phyloP scores from a whole-genome alignment of 1,139 yeast species.

The Candida tetrigidarum region DNA sequence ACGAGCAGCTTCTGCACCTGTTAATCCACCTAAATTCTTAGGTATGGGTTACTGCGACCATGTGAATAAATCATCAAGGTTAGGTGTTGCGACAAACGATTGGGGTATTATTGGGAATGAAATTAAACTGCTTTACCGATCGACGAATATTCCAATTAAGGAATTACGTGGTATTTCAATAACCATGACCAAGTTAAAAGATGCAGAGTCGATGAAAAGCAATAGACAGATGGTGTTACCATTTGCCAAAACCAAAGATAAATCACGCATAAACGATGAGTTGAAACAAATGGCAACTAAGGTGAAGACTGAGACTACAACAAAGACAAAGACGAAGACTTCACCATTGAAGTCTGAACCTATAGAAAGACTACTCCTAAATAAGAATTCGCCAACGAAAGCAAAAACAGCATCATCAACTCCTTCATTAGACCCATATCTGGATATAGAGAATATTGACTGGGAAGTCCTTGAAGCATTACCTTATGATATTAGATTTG shows the following conservation, averaged over 20 bases:
- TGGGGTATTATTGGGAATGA: slow-evolving; percentile 65
- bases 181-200: slow-evolving; percentile 59
- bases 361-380: slow-evolving; percentile 8
- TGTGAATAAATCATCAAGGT: slow-evolving; percentile 56
- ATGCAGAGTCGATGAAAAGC: slow-evolving; percentile 31
- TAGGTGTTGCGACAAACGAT: slow-evolving; percentile 71
- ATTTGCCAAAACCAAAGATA: slow-evolving; percentile 23
- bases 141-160: slow-evolving; percentile 59
- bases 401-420: not conserved
- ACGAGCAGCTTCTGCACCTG: slow-evolving; percentile 67
- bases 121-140: slow-evolving; percentile 58
- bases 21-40: slow-evolving; percentile 73
- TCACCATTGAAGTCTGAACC: slow-evolving; percentile 19
- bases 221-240: slow-evolving; percentile 49
- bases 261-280: slow-evolving; percentile 15
- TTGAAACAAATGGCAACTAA: slow-evolving; percentile 8
- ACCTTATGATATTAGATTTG: slow-evolving; percentile 56
- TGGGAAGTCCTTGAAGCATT: slow-evolving; percentile 58
- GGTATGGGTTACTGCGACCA: slow-evolving; percentile 86
- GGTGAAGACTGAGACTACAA: too few species aligned
- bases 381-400: slow-evolving; percentile 6
- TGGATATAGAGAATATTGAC: slow-evolving; percentile 37
- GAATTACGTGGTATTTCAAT: slow-evolving; percentile 84
- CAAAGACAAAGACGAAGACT: too few species aligned
- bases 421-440: slow-evolving; percentile 8